Percentiles rank a stretch among this genome's conserved stretches.
These are phyloP conservation scores for Phytophthora sojae DNA, from an alignment of 352 stramenopile species.

Conservation along the genomic window DNA sequence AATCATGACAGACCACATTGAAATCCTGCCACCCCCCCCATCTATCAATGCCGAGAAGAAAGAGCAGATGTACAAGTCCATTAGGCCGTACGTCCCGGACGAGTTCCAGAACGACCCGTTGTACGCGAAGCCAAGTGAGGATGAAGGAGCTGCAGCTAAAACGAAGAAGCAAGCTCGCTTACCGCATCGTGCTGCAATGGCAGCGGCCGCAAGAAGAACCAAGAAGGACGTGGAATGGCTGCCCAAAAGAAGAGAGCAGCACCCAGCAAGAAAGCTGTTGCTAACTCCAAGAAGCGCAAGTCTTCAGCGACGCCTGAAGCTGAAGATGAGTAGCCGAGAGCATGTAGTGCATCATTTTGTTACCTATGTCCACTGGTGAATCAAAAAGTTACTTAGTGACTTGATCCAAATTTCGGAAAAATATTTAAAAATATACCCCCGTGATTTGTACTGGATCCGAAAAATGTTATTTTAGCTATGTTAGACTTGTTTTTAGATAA, in stretches of 20 bases:
- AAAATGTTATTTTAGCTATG: not conserved
- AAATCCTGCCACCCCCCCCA: conserved; percentile 7
- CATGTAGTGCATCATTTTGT: conserved; percentile 1
- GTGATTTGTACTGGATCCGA: not conserved
- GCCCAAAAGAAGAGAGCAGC: not conserved
- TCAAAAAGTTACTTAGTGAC: conserved; percentile 7
- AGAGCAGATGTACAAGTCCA: conserved; percentile 12
- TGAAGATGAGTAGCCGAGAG: not conserved
- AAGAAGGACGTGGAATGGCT: conserved; percentile 6
- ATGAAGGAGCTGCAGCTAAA: conserved; percentile 14
- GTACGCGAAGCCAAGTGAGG: conserved; percentile 16
- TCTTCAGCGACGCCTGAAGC: not conserved
- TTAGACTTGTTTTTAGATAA: not conserved
- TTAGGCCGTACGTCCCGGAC: conserved; percentile 17
- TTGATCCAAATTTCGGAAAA: not conserved
- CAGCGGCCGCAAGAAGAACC: conserved; percentile 2
- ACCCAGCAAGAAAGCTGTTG: not conserved
- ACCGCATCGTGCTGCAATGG: conserved; percentile 7
- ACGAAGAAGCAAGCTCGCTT: conserved; percentile 10
- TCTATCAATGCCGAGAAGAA: conserved; percentile 21
- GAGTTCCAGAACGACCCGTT: conserved; percentile 22
- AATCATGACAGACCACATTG: conserved; percentile 5
- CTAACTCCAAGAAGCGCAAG: conserved; percentile 2
- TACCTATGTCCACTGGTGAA: conserved; percentile 1
- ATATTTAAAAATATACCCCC: conserved; percentile 1